Conservation (phyloP, 495 filamentous ascomycete species). For the Amphirosellinia nigrospora region DNA sequence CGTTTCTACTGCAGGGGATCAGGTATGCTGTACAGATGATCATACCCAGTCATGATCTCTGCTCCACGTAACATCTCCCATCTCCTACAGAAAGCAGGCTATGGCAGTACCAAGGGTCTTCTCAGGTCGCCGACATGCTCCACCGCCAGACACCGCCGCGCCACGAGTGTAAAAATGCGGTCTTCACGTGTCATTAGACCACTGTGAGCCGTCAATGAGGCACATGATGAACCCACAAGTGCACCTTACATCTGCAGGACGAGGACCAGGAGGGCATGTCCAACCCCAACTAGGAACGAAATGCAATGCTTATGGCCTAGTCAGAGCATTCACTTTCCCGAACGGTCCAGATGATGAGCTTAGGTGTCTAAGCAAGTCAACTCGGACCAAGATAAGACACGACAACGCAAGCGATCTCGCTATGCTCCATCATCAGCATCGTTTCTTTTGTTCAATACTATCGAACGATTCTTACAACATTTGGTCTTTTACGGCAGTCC, state of each 20-base stretch:
- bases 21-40: conserved; percentile 18
- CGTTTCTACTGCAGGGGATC: conserved; percentile 23
- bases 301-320: conserved; percentile 24
- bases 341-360: conserved; percentile 19
- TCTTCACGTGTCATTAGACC: conserved; percentile 24
- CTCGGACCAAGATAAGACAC: conserved; percentile 22
- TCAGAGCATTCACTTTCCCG: conserved; percentile 23
- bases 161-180: conserved; percentile 3
- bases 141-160: conserved; percentile 14
- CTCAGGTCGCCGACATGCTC: conserved; percentile 21
- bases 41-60: conserved; percentile 13
- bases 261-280: conserved; percentile 14
- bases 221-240: conserved; percentile 18
- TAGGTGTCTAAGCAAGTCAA: conserved; percentile 11
- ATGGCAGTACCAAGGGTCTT: background rate
- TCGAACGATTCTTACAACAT: conserved; percentile 28
- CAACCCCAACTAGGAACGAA: conserved; percentile 19
- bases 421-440: conserved; percentile 17
- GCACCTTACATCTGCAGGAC: background rate
- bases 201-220: conserved; percentile 12
- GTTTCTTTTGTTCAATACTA: conserved; percentile 30
- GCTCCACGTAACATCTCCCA: conserved; percentile 24
- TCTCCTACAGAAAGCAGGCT: conserved; percentile 1
- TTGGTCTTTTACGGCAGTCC: conserved; percentile 15
- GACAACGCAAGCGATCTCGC: conserved; percentile 13